Conservation (phyloP, 2,329 filamentous ascomycete species). For the Aspergillus unguis region DNA sequence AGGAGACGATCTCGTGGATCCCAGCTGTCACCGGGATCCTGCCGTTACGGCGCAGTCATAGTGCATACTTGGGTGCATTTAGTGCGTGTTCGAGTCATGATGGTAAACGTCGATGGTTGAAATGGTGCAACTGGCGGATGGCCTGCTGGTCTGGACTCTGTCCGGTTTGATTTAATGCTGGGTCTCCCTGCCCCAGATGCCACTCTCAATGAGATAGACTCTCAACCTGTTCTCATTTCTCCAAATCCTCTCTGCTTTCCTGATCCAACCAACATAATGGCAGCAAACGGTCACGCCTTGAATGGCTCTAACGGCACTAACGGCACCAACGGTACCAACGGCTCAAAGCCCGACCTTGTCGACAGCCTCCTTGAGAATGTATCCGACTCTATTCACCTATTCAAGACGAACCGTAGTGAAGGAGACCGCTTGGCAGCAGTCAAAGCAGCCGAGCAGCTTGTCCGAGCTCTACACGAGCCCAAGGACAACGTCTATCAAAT, state of each 20-base stretch:
- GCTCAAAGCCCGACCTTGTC: neutral
- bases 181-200: too few species aligned
- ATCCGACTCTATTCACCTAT: neutral
- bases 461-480: slow-evolving; percentile 8
- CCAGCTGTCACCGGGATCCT: neutral
- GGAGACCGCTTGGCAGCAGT: slow-evolving; percentile 10
- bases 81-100: neutral
- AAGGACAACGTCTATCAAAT: slow-evolving; percentile 12
- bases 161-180: too few species aligned
- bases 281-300: neutral
- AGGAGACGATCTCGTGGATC: neutral
- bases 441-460: slow-evolving; percentile 8
- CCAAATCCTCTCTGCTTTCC: neutral
- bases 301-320: neutral
- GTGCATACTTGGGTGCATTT: neutral
- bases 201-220: too few species aligned
- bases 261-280: neutral
- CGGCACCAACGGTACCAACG: neutral
- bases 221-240: neutral
- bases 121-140: neutral
- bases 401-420: neutral
- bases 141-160: neutral
- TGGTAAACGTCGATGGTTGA: neutral
- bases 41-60: neutral
- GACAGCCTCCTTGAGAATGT: slow-evolving; percentile 4